Evolutionary conservation across 306 rosid species (phyloP).

Genomic region (Vigna radiata): DNA sequence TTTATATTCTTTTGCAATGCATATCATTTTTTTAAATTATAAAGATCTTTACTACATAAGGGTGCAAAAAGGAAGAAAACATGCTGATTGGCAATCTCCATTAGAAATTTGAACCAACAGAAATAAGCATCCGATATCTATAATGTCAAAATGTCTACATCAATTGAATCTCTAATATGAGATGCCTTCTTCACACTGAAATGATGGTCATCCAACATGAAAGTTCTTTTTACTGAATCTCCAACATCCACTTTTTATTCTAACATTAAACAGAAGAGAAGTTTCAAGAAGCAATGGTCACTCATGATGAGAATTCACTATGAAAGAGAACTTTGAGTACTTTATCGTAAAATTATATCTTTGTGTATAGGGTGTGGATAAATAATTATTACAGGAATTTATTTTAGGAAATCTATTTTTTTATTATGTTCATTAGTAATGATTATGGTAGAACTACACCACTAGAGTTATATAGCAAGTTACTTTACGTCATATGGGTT

Average conservation of each 20-base stretch:
- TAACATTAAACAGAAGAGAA: background rate
- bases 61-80: background rate
- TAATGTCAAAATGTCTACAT: background rate
- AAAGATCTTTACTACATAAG: background rate
- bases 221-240: background rate
- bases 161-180: background rate
- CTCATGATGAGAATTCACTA: background rate
- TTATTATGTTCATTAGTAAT: background rate
- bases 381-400: background rate
- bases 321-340: background rate
- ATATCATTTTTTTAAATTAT: background rate
- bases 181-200: background rate
- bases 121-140: background rate
- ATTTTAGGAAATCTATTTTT: conserved; percentile 7
- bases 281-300: background rate
- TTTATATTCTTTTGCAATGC: background rate
- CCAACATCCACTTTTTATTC: background rate
- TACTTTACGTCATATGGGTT: background rate
- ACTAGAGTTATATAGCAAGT: conserved; percentile 7
- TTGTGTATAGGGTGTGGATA: background rate
- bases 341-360: background rate
- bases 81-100: background rate
- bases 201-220: conserved; percentile 1
- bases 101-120: background rate
- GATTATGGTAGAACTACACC: conserved; percentile 19